phyloP scores from a whole-genome alignment of 2,329 filamentous ascomycete genomes.

The Cladosporium halotolerans region DNA sequence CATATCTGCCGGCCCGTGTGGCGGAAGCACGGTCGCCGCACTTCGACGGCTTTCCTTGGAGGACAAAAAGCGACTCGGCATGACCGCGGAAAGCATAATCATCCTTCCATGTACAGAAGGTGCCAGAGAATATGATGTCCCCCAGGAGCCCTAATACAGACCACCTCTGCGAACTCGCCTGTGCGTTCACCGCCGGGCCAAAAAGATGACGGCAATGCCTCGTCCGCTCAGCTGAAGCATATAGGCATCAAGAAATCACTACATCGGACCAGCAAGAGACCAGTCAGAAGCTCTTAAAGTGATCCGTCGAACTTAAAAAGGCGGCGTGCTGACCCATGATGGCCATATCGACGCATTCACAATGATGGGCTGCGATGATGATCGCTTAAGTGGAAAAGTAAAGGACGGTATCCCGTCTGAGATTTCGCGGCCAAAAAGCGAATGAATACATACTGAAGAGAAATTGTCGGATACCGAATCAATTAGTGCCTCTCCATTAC shows the following conservation, averaged over 20 bases:
- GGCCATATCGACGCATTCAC: constrained; percentile 4
- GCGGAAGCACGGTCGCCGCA: constrained; percentile 50
- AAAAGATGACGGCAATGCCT: background rate
- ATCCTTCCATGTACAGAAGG: constrained; percentile 63
- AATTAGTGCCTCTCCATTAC: too few relatives aligned
- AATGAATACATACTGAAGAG: too few relatives aligned
- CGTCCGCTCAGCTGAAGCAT: constrained; percentile 1
- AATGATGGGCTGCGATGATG: background rate
- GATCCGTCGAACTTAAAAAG: background rate
- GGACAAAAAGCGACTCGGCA: constrained; percentile 33
- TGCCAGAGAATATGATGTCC: constrained; percentile 42
- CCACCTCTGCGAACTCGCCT: background rate
- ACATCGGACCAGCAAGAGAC: background rate
- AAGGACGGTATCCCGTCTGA: constrained; percentile 2
- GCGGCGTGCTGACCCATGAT: background rate
- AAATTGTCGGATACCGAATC: too few relatives aligned
- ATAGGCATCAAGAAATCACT: background rate
- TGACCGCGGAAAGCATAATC: constrained; percentile 36
- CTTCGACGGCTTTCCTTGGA: constrained; percentile 43
- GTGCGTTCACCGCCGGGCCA: background rate
- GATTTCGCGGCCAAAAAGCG: too few relatives aligned
- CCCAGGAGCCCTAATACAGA: background rate
- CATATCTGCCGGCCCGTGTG: constrained; percentile 54
- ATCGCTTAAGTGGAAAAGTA: background rate
- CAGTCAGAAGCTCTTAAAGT: background rate